Evolutionary conservation across 306 rosid species (phyloP), one percentile per base, ranked within the genome.

Genomic region (Rosa rugosa): DNA sequence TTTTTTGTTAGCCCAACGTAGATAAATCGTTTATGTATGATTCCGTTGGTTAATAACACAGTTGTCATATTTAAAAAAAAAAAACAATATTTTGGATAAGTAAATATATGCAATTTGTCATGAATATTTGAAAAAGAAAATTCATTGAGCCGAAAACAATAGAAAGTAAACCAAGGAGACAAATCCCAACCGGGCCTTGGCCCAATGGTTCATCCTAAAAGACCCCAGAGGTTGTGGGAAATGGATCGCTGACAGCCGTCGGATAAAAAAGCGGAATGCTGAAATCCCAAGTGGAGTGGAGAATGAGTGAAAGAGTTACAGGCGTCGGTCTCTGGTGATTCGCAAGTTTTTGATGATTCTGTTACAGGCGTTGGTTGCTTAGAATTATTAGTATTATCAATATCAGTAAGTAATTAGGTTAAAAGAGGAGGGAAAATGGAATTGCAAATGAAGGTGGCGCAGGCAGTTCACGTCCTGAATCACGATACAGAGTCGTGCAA

Each of bases 391-490:
- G 40, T 66, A 34, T 31, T 31, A 31, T 31, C 36, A 31, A 31
- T 31, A 31, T 31, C 36, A 31, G 36, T 11, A 34, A 34, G 69
- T 68, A 54, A 69, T 31, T 23, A 44, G 73, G 60, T n/a, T 38
- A 9, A 62, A 66, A 57, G 77, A 75, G 49, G 53, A 49, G 34
- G 71, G 56, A 71, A 50, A 56, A 75, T 75, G 78, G 77, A 94
- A 83, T 77, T 92, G 88, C 91, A 90, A 77, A 82, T 87, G 90
- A 90, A 94, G 82, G 98, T 94, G 66, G 94, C 90, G 51, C 93
- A 92, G 81, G 98, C 98, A 31, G 97, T 94, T 71, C 93, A 87
- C 76, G 97, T 94, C 63, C 88, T 94, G 75, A 94, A 94, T 82
- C 98, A 94, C 85, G 97, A 92, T 66, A 77, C 84, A 49, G 93